phyloP scores from a whole-genome alignment of 495 filamentous ascomycete genomes.

The Staphylotrichum tortipilum region DNA sequence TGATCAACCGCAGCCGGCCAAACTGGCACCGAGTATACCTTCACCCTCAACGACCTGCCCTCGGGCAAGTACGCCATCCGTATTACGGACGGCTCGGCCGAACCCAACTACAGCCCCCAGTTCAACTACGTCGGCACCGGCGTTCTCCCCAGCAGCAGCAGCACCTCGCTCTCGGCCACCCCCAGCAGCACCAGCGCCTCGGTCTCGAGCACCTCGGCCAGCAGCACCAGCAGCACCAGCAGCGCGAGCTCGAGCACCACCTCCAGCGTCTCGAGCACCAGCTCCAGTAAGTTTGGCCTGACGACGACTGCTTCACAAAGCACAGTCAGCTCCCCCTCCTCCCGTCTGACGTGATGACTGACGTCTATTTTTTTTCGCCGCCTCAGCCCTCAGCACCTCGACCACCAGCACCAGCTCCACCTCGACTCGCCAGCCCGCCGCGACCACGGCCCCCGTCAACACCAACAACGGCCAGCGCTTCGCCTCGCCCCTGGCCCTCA shows the following conservation, averaged over 20 bases:
- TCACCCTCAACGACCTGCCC: constrained; percentile 23
- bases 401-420: constrained; percentile 9
- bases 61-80: constrained; percentile 37
- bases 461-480: constrained; percentile 26
- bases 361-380: no score
- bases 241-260: constrained; percentile 10
- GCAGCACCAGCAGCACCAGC: constrained; percentile 19
- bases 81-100: constrained; percentile 25
- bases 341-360: not conserved
- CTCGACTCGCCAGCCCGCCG: constrained; percentile 3
- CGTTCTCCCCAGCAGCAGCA: constrained; percentile 14
- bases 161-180: constrained; percentile 17
- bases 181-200: constrained; percentile 17
- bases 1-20: constrained; percentile 20
- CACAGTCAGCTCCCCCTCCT: no score
- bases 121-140: constrained; percentile 27
- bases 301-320: no score
- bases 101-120: constrained; percentile 36
- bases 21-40: constrained; percentile 28
- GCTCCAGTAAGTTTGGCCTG: constrained; percentile 10
- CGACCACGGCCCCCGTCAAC: constrained; percentile 12
- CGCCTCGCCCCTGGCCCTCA: constrained; percentile 29
- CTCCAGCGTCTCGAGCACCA: constrained; percentile 17
- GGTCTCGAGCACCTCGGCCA: constrained; percentile 10
- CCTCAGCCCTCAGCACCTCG: constrained; percentile 5